Percentiles rank a stretch among this genome's conserved stretches.
Conservation (phyloP, 2,329 filamentous ascomycete genomes). For the Cytospora schulzeri region DNA sequence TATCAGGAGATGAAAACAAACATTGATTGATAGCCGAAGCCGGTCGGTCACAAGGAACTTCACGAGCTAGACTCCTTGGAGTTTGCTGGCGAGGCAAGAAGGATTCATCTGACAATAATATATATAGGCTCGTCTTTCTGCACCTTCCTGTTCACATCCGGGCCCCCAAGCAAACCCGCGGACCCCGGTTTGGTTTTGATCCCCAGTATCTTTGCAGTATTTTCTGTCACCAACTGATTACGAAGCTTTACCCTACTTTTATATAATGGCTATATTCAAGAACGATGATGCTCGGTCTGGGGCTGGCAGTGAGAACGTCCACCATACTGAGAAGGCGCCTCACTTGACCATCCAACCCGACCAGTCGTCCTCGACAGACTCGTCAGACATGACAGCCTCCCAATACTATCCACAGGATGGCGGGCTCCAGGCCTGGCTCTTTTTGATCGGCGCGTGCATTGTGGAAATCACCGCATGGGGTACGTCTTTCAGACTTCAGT, state of each 20-base stretch:
- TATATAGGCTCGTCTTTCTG: too few species aligned
- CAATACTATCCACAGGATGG: constrained; percentile 1
- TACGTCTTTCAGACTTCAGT: neutral
- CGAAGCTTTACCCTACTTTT: neutral
- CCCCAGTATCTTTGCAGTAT: too few species aligned
- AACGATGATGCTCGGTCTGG: neutral
- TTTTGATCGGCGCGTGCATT: neutral
- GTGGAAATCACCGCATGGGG: constrained; percentile 2
- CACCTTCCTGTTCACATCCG: too few species aligned
- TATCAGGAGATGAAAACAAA: too few species aligned
- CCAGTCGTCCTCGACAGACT: neutral
- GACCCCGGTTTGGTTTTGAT: too few species aligned
- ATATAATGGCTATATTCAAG: neutral
- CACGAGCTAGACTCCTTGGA: too few species aligned
- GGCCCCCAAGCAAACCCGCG: too few species aligned
- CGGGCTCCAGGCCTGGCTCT: constrained; percentile 1
- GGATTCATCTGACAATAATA: too few species aligned
- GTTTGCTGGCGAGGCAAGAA: too few species aligned
- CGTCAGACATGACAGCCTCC: neutral
- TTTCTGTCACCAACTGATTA: neutral
- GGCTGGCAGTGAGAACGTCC: neutral
- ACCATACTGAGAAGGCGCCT: neutral
- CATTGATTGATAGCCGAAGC: too few species aligned
- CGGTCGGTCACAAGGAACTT: too few species aligned
- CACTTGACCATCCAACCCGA: neutral